Percentiles rank a stretch among this genome's conserved stretches.
phyloP scores from a whole-genome alignment of 768 basidiomycete genomes.

The Phlebiopsis flavidoalba region DNA sequence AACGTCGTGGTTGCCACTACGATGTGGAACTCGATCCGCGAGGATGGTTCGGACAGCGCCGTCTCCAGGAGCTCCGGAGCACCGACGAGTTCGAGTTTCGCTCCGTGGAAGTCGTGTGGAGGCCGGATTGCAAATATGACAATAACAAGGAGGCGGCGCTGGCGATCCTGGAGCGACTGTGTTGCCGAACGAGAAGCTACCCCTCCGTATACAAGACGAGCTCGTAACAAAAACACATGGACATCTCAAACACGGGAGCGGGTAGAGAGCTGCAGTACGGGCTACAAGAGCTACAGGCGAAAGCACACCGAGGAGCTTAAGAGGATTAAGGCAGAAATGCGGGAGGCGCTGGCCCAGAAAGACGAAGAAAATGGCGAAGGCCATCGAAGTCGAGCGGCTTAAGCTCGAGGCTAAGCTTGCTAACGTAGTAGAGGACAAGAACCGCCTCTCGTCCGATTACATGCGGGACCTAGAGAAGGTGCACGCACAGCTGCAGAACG shows the following conservation, averaged over 20 bases:
- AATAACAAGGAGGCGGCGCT: slow-evolving; percentile 31
- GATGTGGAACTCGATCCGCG: slow-evolving; percentile 45
- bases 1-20: slow-evolving; percentile 52
- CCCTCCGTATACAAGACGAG: slow-evolving; percentile 51
- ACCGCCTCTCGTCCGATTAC: neutral
- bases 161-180: slow-evolving; percentile 38
- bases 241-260: slow-evolving; percentile 48
- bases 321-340: slow-evolving; percentile 35
- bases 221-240: slow-evolving; percentile 43
- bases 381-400: slow-evolving; percentile 5
- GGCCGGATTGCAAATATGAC: slow-evolving; percentile 40
- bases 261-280: slow-evolving; percentile 39
- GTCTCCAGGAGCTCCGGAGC: slow-evolving; percentile 38
- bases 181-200: slow-evolving; percentile 38
- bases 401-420: neutral
- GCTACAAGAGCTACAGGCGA: neutral
- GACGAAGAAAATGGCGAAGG: slow-evolving; percentile 23
- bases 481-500: neutral
- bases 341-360: slow-evolving; percentile 3
- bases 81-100: slow-evolving; percentile 39
- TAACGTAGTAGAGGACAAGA: neutral
- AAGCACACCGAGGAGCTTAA: slow-evolving; percentile 35
- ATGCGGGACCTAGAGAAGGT: neutral
- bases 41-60: slow-evolving; percentile 12
- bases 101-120: slow-evolving; percentile 39